Percentiles rank a stretch among this genome's conserved stretches.
Evolutionary conservation across 768 basidiomycete species (phyloP).

Genomic region (Pholiota molesta): DNA sequence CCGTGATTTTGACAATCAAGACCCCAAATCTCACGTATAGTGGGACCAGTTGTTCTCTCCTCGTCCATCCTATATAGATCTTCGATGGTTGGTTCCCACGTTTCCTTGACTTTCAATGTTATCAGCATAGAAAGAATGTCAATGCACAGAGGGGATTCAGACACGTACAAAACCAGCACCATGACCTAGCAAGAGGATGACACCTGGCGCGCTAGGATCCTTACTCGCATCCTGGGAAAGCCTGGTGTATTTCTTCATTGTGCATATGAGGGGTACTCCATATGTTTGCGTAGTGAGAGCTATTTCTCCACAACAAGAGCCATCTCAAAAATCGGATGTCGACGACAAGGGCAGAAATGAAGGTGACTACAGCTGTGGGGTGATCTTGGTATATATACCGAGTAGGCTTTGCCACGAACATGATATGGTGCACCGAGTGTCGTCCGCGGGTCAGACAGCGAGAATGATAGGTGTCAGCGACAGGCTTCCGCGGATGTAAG

Average conservation of each 20-base stretch:
- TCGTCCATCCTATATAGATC: constrained; percentile 32
- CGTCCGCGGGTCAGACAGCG: neutral
- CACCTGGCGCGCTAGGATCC: constrained; percentile 17
- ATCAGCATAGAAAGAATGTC: neutral
- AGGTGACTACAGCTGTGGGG: neutral
- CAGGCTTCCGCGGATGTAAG: neutral
- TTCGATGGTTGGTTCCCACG: constrained; percentile 41
- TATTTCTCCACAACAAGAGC: constrained; percentile 22
- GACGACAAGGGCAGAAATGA: neutral
- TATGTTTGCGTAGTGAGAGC: constrained; percentile 29
- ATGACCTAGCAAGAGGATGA: constrained; percentile 30
- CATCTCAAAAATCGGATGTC: neutral
- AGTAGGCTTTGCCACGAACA: neutral
- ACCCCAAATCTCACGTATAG: constrained; percentile 38
- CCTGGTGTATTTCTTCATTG: constrained; percentile 33
- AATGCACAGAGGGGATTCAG: neutral
- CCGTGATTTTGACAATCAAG: constrained; percentile 44
- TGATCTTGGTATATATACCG: neutral
- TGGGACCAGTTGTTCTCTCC: constrained; percentile 1
- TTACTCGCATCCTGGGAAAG: neutral
- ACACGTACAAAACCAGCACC: constrained; percentile 34
- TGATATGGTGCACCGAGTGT: neutral
- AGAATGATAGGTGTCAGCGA: neutral
- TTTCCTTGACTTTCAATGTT: constrained; percentile 36
- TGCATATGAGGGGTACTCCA: constrained; percentile 27